phyloP scores from a whole-genome alignment of 768 basidiomycete species.

The Naganishia kalamii region DNA sequence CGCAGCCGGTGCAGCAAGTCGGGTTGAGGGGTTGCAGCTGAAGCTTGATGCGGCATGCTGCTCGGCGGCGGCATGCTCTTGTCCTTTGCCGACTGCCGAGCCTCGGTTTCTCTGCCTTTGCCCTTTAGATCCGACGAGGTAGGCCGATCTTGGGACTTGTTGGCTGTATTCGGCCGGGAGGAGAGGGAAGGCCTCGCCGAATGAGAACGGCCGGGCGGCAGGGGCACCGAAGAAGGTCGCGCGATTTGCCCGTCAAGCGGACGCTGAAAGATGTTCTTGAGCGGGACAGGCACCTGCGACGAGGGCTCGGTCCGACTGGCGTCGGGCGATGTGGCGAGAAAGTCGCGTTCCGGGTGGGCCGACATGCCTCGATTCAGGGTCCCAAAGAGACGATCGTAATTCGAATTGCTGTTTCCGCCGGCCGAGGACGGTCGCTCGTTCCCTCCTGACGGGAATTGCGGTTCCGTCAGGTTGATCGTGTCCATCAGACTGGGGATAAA shows the following conservation, averaged over 20 bases:
- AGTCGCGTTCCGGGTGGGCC: background rate
- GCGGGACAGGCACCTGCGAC: background rate
- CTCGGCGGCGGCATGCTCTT: background rate
- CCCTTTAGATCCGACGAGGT: background rate
- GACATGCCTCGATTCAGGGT: background rate
- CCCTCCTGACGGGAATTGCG: background rate
- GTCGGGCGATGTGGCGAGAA: background rate
- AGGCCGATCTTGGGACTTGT: background rate
- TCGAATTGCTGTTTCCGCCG: slow-evolving; percentile 5
- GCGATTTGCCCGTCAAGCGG: background rate
- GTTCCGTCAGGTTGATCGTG: background rate
- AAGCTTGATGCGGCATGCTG: background rate
- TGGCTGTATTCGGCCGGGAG: slow-evolving; percentile 10
- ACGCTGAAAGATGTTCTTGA: background rate
- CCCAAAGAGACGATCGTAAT: slow-evolving; percentile 3
- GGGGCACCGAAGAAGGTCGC: slow-evolving; percentile 4
- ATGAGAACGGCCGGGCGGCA: background rate
- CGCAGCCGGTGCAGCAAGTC: slow-evolving; percentile 43
- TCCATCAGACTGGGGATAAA: slow-evolving; percentile 12
- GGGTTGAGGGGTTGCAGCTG: slow-evolving; percentile 24
- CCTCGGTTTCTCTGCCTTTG: background rate
- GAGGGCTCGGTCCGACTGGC: background rate
- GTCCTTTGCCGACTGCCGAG: background rate
- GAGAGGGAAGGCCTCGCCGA: background rate
- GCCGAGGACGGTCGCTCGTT: background rate